phyloP scores from a whole-genome alignment of 116 monocot genomes.

The Iris pallida region DNA sequence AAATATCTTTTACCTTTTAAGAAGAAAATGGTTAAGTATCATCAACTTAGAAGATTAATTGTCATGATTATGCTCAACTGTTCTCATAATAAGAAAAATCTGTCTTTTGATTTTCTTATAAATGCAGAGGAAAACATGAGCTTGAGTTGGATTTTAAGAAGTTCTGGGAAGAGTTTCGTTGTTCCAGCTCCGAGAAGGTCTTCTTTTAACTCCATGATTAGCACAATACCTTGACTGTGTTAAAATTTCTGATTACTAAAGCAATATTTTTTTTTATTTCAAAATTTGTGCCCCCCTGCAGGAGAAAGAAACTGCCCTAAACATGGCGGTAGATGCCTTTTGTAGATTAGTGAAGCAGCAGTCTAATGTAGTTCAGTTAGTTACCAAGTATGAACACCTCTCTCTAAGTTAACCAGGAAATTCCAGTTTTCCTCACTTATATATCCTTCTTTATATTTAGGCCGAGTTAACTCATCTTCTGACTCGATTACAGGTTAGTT shows the following conservation, averaged over 20 bases:
- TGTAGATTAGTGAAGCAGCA: slow-evolving; percentile 89
- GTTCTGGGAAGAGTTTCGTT: slow-evolving; percentile 98
- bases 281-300: slow-evolving; percentile 29
- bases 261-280: neutral
- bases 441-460: no score
- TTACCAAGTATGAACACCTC: slow-evolving; percentile 52
- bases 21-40: no score
- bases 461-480: neutral
- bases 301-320: slow-evolving; percentile 93
- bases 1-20: no score
- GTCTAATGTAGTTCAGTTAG: slow-evolving; percentile 68
- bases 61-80: neutral
- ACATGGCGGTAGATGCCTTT: slow-evolving; percentile 84
- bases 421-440: neutral
- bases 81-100: neutral
- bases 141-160: slow-evolving; percentile 88
- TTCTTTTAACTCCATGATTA: neutral
- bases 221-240: neutral
- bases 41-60: no score
- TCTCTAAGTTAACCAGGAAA: neutral
- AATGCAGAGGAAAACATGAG: slow-evolving; percentile 79
- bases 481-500: slow-evolving; percentile 62
- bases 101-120: slow-evolving; percentile 1
- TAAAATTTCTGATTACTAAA: neutral
- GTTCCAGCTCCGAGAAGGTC: slow-evolving; percentile 97